Base-by-base conservation (phyloP, 805 yeast genomes). In the Candida boidinii region DNA sequence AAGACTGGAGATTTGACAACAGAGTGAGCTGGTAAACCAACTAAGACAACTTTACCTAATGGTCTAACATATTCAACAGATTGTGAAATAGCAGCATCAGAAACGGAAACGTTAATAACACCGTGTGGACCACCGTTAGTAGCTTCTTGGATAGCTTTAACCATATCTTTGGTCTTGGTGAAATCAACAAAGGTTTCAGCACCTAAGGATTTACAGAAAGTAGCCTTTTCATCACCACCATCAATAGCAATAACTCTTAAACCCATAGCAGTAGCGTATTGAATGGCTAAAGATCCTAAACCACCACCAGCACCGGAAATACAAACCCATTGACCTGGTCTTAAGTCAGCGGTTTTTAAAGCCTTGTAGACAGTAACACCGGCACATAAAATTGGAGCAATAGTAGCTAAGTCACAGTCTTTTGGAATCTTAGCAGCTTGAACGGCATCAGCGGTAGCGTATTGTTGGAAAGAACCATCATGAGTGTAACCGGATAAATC, bases 321-420 rank as follows among this genome's bases (percentile, higher is more conserved):
- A 39, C 76, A 73, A 44, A 78, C 81, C 79, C 80, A 79, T 57
- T 80, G 75, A 51, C 90, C 87, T 16, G 87, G 50, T 34, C 86
- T 54, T 51, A 79, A 64, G 37, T 71, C 72, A 35, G 94, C 83
- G 28, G 84, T 79, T 70, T 83, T 83, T 55, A 84, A 66, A 28
- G 94, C 95, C 69, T 83, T 84, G 78, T 84, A 84, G 37, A 82
- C 94, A 26, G 95, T 84, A 58, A 84, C 76, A 61, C 95, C 95
- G 23, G 94, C 95, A 66, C 95, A 84, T 51, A 85, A 71, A 53
- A 84, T 76, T 48, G 95, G 94, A 9, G 94, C 77, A 41, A 76
- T 71, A 43, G 64, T 68, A 35, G 90, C 87, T 48, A 84, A 70
- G 53, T 85, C 88, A 26, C 82, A 64, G 38, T 78, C 81, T 49